Evolutionary conservation across 495 filamentous ascomycete genomes (phyloP).

Genomic region (Hyaloscypha bicolor): DNA sequence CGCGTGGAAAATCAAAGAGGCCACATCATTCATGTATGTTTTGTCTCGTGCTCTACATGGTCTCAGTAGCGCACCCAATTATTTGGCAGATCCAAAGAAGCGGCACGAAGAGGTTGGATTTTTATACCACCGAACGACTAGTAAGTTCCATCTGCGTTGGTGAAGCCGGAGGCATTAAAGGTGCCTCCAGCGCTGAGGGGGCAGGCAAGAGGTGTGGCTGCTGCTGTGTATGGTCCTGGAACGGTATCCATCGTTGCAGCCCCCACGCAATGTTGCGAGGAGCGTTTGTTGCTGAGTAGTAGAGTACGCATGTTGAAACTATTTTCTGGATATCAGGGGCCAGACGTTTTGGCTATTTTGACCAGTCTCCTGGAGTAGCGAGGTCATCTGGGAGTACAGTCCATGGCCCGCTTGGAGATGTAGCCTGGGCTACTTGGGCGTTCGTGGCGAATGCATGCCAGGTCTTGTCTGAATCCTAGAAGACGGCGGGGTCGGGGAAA

Average conservation of each 20-base stretch:
- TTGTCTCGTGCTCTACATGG: no score
- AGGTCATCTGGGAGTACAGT: conserved; percentile 13
- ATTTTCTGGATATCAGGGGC: conserved; percentile 27
- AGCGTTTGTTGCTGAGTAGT: conserved; percentile 40
- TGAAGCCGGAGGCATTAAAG: conserved; percentile 42
- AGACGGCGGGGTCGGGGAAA: conserved; percentile 15
- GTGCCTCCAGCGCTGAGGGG: conserved; percentile 43
- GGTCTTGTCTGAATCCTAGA: conserved; percentile 6
- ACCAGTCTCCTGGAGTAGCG: conserved; percentile 2
- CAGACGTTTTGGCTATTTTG: conserved; percentile 12
- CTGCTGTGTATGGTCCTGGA: conserved; percentile 42
- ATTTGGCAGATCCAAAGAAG: no score
- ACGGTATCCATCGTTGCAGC: conserved; percentile 42
- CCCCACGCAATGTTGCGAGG: conserved; percentile 47
- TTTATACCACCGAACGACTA: no score
- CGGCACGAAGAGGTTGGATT: no score
- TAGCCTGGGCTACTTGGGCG: conserved; percentile 11
- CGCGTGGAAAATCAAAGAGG: no score
- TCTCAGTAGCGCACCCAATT: no score
- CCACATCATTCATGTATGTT: no score
- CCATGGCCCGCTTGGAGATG: conserved; percentile 7
- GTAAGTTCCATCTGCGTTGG: conserved; percentile 35
- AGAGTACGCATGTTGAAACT: conserved; percentile 44
- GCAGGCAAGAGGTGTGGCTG: conserved; percentile 36
- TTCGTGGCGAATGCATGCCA: conserved; percentile 20